These are phyloP conservation scores for Coniella lustricola DNA, from an alignment of 2,329 filamentous ascomycete species.

Conservation along the genomic window DNA sequence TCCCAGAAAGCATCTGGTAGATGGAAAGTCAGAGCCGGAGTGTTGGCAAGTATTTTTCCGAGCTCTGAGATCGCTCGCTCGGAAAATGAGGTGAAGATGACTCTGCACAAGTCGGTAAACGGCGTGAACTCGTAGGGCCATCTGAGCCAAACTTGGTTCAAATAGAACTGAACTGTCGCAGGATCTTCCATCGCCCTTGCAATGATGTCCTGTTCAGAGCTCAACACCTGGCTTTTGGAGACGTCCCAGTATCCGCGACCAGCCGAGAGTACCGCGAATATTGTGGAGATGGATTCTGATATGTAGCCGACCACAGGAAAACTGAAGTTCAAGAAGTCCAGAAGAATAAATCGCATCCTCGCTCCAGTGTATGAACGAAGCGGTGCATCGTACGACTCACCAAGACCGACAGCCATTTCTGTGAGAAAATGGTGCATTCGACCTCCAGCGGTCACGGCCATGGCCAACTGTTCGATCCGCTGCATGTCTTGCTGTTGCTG, in stretches of 20 bases:
- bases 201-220: conserved; percentile 29
- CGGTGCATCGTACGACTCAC: conserved; percentile 37
- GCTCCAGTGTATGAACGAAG: conserved; percentile 52
- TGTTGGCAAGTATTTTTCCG: conserved; percentile 51
- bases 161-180: conserved; percentile 49
- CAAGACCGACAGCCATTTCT: conserved; percentile 41
- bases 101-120: conserved; percentile 65
- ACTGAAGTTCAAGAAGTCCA: conserved; percentile 64
- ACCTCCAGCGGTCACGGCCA: conserved; percentile 40
- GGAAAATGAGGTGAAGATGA: conserved; percentile 47
- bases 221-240: conserved; percentile 33
- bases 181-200: conserved; percentile 45
- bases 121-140: conserved; percentile 83
- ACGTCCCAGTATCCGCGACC: conserved; percentile 48
- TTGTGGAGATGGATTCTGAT: conserved; percentile 59
- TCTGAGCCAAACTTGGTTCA: conserved; percentile 64
- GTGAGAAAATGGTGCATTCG: conserved; percentile 48
- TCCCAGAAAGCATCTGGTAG: conserved; percentile 68
- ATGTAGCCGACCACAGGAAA: conserved; percentile 65
- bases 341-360: conserved; percentile 55
- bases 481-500: conserved; percentile 43
- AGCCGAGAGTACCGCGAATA: conserved; percentile 57
- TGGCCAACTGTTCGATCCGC: conserved; percentile 44
- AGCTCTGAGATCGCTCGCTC: conserved; percentile 31
- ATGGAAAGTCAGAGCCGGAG: conserved; percentile 69